These are phyloP conservation scores for Neopestalotiopsis rosae DNA, from an alignment of 2,329 filamentous ascomycete genomes.

Conservation along the genomic window DNA sequence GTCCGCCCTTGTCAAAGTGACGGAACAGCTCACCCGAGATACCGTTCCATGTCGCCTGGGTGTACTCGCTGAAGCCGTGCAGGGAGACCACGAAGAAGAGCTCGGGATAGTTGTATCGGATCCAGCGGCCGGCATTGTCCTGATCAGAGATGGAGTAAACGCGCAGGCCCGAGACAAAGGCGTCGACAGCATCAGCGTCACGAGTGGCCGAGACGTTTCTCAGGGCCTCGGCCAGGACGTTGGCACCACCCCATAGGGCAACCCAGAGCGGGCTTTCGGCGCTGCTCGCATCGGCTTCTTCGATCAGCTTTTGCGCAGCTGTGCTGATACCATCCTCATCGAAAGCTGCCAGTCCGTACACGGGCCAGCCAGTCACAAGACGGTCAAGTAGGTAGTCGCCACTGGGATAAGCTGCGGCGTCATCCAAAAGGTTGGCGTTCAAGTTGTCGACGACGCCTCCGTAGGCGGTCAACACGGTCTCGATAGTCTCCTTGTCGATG, in stretches of 20 bases:
- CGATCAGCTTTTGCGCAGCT: conserved; percentile 38
- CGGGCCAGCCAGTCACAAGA: conserved; percentile 36
- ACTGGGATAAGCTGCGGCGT: conserved; percentile 40
- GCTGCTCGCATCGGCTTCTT: conserved; percentile 34
- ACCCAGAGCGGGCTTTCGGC: conserved; percentile 49
- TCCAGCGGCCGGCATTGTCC: conserved; percentile 55
- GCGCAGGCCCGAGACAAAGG: conserved; percentile 32
- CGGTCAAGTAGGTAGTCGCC: conserved; percentile 30
- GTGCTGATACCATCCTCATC: conserved; percentile 37
- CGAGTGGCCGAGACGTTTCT: conserved; percentile 40
- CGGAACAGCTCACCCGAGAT: conserved; percentile 40
- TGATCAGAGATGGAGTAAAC: conserved; percentile 57
- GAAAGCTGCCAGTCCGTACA: conserved; percentile 31
- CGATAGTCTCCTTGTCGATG: conserved; percentile 39
- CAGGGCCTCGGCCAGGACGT: conserved; percentile 52
- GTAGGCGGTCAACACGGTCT: conserved; percentile 41
- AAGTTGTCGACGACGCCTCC: conserved; percentile 43
- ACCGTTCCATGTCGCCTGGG: conserved; percentile 58
- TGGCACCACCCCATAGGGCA: conserved; percentile 55
- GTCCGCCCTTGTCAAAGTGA: conserved; percentile 26
- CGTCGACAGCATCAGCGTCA: conserved; percentile 30
- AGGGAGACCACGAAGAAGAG: conserved; percentile 53
- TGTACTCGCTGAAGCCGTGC: conserved; percentile 58
- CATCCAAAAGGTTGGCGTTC: conserved; percentile 44
- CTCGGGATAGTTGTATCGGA: conserved; percentile 50